These are phyloP conservation scores for Neopestalotiopsis sp. DNA, from an alignment of 2,329 filamentous ascomycete species.

Conservation along the genomic window DNA sequence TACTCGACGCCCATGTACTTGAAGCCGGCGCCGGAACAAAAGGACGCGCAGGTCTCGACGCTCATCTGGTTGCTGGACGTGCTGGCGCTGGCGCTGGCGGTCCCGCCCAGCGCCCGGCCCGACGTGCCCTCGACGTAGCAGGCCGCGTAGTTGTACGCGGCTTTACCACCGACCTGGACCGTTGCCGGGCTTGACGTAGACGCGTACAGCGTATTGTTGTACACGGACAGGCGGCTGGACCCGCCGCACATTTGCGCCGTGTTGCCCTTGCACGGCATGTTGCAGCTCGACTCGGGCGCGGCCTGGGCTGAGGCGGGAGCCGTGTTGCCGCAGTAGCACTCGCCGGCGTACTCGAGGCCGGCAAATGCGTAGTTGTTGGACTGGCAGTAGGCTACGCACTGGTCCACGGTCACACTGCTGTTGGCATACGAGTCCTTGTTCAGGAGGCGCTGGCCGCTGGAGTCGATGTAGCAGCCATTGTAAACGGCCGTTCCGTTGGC, in stretches of 20 bases:
- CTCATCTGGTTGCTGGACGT: constrained; percentile 20
- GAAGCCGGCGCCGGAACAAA: constrained; percentile 22
- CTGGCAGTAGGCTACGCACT: constrained; percentile 18
- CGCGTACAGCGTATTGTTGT: constrained; percentile 24
- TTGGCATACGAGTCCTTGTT: constrained; percentile 14
- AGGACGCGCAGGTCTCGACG: constrained; percentile 24
- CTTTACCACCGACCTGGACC: background rate
- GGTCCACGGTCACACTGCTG: constrained; percentile 10
- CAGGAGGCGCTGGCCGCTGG: constrained; percentile 1
- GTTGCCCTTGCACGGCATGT: constrained; percentile 19
- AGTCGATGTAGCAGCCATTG: constrained; percentile 8
- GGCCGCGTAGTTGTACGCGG: constrained; percentile 21
- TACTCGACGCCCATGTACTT: constrained; percentile 29
- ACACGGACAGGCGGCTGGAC: constrained; percentile 24
- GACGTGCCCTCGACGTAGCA: constrained; percentile 26
- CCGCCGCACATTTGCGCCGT: constrained; percentile 16
- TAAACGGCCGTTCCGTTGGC: background rate
- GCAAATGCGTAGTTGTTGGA: constrained; percentile 1
- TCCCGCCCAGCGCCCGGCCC: constrained; percentile 22
- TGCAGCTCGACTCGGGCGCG: constrained; percentile 11
- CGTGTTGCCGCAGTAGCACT: constrained; percentile 19
- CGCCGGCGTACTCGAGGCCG: constrained; percentile 19
- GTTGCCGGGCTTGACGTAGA: constrained; percentile 21
- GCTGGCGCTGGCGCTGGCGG: constrained; percentile 10
- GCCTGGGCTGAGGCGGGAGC: background rate